phyloP scores from a whole-genome alignment of 1,284 basidiomycete species.

The Schizophyllum commune region DNA sequence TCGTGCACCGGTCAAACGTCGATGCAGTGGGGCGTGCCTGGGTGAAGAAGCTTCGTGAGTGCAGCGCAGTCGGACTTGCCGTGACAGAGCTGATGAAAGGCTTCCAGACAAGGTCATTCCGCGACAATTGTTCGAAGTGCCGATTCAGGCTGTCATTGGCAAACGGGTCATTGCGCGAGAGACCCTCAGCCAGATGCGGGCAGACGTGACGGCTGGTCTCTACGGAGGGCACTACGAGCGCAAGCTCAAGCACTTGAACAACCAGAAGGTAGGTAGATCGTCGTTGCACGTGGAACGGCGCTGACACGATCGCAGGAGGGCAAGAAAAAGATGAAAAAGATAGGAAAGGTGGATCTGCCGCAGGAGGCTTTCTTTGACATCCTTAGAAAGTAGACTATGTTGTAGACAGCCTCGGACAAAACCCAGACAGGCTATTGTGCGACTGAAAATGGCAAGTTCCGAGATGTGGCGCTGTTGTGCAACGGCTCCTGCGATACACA shows the following conservation, averaged over 20 bases:
- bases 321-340: slow-evolving; percentile 78
- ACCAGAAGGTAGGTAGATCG: slow-evolving; percentile 54
- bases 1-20: slow-evolving; percentile 74
- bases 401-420: background rate
- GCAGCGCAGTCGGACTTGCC: background rate
- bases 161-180: slow-evolving; percentile 86
- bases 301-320: slow-evolving; percentile 38
- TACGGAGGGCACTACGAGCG: slow-evolving; percentile 89
- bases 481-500: background rate
- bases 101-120: slow-evolving; percentile 80
- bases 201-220: slow-evolving; percentile 92
- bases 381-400: slow-evolving; percentile 24
- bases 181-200: slow-evolving; percentile 79
- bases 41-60: slow-evolving; percentile 85
- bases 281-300: no score
- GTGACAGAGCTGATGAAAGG: background rate
- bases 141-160: slow-evolving; percentile 84
- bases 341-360: slow-evolving; percentile 83
- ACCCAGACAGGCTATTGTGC: background rate
- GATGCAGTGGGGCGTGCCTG: slow-evolving; percentile 70
- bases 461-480: background rate
- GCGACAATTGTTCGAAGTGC: slow-evolving; percentile 89
- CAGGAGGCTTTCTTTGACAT: slow-evolving; percentile 90
- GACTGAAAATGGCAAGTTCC: background rate
- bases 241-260: slow-evolving; percentile 87